Evolutionary conservation across 257 asterid species (phyloP), one percentile per base, ranked within the genome.

Genomic region (Jacaranda mimosifolia): DNA sequence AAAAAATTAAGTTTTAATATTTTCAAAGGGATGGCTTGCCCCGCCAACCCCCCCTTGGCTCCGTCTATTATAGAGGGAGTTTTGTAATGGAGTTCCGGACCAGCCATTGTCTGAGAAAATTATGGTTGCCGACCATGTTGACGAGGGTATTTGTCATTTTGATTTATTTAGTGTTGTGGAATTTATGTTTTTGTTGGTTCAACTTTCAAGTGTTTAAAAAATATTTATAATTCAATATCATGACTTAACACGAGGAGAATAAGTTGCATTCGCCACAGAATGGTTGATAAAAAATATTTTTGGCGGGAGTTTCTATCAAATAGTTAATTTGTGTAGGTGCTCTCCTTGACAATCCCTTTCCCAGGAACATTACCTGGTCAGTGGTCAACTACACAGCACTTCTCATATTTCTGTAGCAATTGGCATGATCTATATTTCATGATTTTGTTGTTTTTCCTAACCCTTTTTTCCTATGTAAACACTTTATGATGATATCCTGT

Each of bases 71-170:
- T n/a, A n/a, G 74, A 18, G 85, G 85, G 57, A 49, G 4, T 11
- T n/a, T n/a, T 49, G 1, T 11, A 11, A 49, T 10, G 79, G 78
- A 49, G 74, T 77, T 66, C 45, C 48, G 3, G 82, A 69, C 12
- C 76, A 62, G 48, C 70, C 5, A 10, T 77, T 73, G 59, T 70
- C 84, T 3, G 76, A 84, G 74, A 83, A 76, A 70, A 72, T 84
- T 68, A 70, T 76, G 73, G 85, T 88, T 39, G 92, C 92, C 3
- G 92, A 86, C 63, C 91, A 88, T 78, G 88, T 88, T 45, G 96
- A 89, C 78, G 94, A 90, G 73, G 92, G 96, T 88, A 84, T 6
- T 48, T n/a, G 6, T 26, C 32, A 26, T 26, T 26, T 26, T 2
- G 9, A 40, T 39, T 48, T 42, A 15, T 26, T n/a, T 48, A 2